Evolutionary conservation across 1,284 basidiomycete species (phyloP), one percentile per base, ranked within the genome.

Genomic region (Trametes polyzona): DNA sequence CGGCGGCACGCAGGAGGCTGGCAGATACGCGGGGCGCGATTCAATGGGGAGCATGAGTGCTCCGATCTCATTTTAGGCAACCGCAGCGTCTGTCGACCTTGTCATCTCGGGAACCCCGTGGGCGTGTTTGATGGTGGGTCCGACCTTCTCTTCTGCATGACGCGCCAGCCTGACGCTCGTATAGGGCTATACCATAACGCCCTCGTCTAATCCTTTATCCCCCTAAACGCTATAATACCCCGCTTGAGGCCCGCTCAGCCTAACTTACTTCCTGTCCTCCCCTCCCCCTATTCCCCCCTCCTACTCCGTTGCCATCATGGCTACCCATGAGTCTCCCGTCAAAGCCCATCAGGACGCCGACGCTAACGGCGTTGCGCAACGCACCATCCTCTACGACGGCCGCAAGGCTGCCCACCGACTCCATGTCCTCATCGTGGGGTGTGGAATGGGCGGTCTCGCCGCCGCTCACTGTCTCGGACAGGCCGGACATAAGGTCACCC

Each of bases 371-470:
- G 37, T 60, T 27, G 50, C 64, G 10, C 30, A 52, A 19, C 53
- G 47, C 35, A 47, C 62, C 40, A 52, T 53, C 16, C 64, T 73
- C 61, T 69, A 71, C 55, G 56, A 59, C 30, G 68, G 67, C 37
- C 70, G 66, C 47, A 69, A 69, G 44, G 72, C 77, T 17, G 36
- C 73, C 1, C 68, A 73, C 32, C 58, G 63, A 2, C 74, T 81
- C 62, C 66, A 78, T 67, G 67, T 78, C 69, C 64, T 80, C 61
- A 66, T 82, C 62, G 74, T 82, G 33, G 80, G 80, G 26, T 77
- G 76, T 47, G 80, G 80, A 10, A 71, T 82, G 36, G 80, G 78
- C 32, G 80, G 80, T 0, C 73, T 81, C 36, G 74, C 78, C 8
- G 76, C 79, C 23, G 76, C 79, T 0, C 73, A 76, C 64, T 71